A percentile compares a stretch with the other conserved stretches of the same genome.
These are phyloP conservation scores for Pseudogymnoascus sp. DNA, from an alignment of 2,329 filamentous ascomycete species.

Conservation along the genomic window DNA sequence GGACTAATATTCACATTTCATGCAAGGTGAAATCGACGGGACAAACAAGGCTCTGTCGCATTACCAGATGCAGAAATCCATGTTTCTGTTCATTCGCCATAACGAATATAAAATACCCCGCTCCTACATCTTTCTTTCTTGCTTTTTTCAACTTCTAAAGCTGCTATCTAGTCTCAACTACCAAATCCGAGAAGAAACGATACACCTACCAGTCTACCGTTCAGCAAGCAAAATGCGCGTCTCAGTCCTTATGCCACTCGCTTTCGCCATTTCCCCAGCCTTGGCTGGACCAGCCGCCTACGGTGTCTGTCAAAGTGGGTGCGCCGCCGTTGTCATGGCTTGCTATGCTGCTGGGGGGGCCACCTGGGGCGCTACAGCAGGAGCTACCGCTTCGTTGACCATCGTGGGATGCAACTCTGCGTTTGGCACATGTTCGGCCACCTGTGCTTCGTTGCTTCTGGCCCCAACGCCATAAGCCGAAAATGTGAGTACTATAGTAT, in stretches of 20 bases:
- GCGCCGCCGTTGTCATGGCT: conserved; percentile 35
- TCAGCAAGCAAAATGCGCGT: neutral
- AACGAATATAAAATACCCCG: neutral
- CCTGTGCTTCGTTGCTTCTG: conserved; percentile 32
- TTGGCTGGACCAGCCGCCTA: conserved; percentile 33
- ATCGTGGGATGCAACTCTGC: conserved; percentile 38
- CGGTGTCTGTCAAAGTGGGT: conserved; percentile 40
- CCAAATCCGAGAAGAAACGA: neutral
- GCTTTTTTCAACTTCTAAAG: neutral
- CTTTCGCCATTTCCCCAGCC: conserved; percentile 9
- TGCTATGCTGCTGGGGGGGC: conserved; percentile 39
- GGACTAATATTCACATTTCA: neutral
- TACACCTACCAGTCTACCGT: neutral
- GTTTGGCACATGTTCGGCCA: conserved; percentile 38
- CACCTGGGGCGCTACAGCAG: conserved; percentile 34
- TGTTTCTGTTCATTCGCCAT: no score
- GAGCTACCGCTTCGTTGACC: conserved; percentile 32
- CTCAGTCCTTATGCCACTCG: conserved; percentile 3
- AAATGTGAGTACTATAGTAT: neutral
- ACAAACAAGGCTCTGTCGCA: neutral
- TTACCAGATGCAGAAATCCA: no score
- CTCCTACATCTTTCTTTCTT: neutral
- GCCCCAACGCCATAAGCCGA: conserved; percentile 27
- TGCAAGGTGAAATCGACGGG: neutral
- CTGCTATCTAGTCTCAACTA: neutral